Base-by-base conservation (phyloP, 176 grass and related monocot genomes). In the Paspalum notatum region DNA sequence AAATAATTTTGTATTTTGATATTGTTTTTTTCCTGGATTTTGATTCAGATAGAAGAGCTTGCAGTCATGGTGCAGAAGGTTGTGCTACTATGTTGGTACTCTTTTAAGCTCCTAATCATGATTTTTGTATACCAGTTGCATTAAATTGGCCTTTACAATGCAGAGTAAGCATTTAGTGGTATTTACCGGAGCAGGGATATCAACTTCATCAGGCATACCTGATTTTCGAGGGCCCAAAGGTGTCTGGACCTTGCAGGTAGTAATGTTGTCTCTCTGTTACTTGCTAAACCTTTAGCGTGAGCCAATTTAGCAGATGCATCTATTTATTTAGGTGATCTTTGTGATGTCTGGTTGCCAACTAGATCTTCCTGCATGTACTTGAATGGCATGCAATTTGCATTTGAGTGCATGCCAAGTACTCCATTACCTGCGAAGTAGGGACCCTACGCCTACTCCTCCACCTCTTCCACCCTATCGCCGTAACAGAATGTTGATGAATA, bases 141-240 rank as follows among this genome's bases (percentile, higher is more conserved):
- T 48, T 68, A 2, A 79, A 48, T 41, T 55, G 51, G 42, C 37
- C n/a, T 67, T 75, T 44, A 51, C 81, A 41, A 87, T 89, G 84
- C 90, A 98, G 95, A 98, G 95, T 87, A 98, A 94, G 85, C 92
- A 98, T 92, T 85, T 98, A 75, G 92, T 98, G 72, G 92, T 89
- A 62, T 98, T 98, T 83, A 98, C 95, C 7, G 95, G 95, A 67
- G 95, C 95, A 53, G 92, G 95, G 40, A 98, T 98, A 92, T 98
- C 95, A 85, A 98, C 95, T 75, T 94, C 95, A 45, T 91, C 91
- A 60, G 95, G 95, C 26, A 98, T 98, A 78, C 95, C 95, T 48
- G 95, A 98, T 87, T 98, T 98, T 58, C 89, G 95, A 89, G 95
- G 95, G 16, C 95, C 95, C 41, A 94, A 91, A 78, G 95, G 92